Percentiles rank a stretch among this genome's conserved stretches.
phyloP scores from a whole-genome alignment of 495 filamentous ascomycete species.

The Massariosphaeria phaeospora region DNA sequence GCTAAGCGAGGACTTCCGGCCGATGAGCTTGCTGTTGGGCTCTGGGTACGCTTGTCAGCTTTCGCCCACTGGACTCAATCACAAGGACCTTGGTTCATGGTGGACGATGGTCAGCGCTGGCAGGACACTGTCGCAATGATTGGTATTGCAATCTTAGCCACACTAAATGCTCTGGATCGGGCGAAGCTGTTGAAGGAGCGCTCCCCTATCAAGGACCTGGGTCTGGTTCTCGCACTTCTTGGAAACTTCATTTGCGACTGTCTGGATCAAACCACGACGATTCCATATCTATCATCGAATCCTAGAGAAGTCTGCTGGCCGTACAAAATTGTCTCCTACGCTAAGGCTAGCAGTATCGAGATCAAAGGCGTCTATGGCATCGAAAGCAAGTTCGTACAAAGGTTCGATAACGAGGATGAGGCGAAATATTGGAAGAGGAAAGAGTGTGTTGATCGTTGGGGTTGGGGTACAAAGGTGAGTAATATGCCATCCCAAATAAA shows the following conservation, averaged over 20 bases:
- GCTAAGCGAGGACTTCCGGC: conserved; percentile 3
- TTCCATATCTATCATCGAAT: not conserved
- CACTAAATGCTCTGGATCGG: conserved; percentile 9
- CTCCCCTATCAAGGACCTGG: conserved; percentile 11
- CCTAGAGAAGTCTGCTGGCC: conserved; percentile 3
- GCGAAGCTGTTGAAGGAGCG: conserved; percentile 4
- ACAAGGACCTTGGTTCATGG: conserved; percentile 2
- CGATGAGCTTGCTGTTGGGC: not conserved
- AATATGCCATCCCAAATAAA: not conserved
- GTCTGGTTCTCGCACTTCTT: conserved; percentile 11
- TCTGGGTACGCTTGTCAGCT: conserved; percentile 6
- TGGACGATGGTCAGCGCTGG: conserved; percentile 15
- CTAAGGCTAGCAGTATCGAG: conserved; percentile 3
- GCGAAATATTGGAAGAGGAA: conserved; percentile 8
- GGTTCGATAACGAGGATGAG: not conserved
- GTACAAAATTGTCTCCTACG: conserved; percentile 8
- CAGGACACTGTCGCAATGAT: conserved; percentile 8
- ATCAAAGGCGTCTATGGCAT: conserved; percentile 4
- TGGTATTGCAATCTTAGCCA: conserved; percentile 6
- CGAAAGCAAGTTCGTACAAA: not conserved
- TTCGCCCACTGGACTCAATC: conserved; percentile 3
- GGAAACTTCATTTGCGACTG: not conserved
- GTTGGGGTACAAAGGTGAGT: conserved; percentile 7
- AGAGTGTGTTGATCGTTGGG: conserved; percentile 1
- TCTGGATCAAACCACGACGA: not conserved